phyloP scores from a whole-genome alignment of 176 grass and related monocot genomes.

The Musa beccarii region DNA sequence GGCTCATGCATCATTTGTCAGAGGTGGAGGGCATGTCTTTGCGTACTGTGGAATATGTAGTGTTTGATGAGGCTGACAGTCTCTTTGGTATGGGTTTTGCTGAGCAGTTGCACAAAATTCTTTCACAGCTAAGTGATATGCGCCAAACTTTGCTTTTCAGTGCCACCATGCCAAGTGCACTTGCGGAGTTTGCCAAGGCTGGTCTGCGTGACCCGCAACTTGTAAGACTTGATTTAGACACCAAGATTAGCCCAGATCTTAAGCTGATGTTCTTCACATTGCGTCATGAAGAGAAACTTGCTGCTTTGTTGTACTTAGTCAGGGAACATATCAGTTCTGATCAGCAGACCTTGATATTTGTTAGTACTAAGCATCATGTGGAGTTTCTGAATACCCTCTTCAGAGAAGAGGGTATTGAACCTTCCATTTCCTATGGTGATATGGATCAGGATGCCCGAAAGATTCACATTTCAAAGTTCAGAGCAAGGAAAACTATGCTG shows the following conservation, averaged over 20 bases:
- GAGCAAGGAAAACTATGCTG: conserved; percentile 79
- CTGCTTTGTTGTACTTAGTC: conserved; percentile 80
- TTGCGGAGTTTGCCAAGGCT: conserved; percentile 90
- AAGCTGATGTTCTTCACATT: conserved; percentile 71
- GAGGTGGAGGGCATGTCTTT: conserved; percentile 86
- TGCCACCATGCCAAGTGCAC: conserved; percentile 72
- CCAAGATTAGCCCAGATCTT: conserved; percentile 88
- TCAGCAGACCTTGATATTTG: conserved; percentile 91
- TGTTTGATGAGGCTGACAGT: conserved; percentile 93
- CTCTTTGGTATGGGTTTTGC: conserved; percentile 78
- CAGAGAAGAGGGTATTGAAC: conserved; percentile 63
- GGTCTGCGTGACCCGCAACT: conserved; percentile 70
- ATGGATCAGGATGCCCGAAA: conserved; percentile 97
- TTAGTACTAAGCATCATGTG: conserved; percentile 92
- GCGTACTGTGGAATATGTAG: conserved; percentile 83
- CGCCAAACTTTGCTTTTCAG: conserved; percentile 88
- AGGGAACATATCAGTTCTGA: conserved; percentile 71
- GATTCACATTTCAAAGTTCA: conserved; percentile 82
- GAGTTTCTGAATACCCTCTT: conserved; percentile 91
- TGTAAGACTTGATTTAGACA: conserved; percentile 76
- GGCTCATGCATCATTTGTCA: conserved; percentile 73
- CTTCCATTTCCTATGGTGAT: conserved; percentile 84
- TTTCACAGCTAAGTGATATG: conserved; percentile 55
- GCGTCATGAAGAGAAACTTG: conserved; percentile 84
- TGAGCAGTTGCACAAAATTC: conserved; percentile 56